Percentiles rank a stretch among this genome's conserved stretches.
phyloP scores from a whole-genome alignment of 805 yeast genomes.

The Ogataea thermomethanolica region DNA sequence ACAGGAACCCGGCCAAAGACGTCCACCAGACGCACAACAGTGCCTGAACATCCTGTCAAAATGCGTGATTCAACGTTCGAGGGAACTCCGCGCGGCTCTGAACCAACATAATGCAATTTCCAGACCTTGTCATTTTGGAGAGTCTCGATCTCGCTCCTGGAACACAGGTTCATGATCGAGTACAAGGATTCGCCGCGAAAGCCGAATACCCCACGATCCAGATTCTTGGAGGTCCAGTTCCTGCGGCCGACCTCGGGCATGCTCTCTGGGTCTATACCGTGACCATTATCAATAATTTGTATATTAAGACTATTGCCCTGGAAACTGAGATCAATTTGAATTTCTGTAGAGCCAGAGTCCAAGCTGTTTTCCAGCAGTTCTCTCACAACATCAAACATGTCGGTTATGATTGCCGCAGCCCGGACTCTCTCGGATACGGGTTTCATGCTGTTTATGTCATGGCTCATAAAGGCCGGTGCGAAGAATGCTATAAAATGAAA shows the following conservation, averaged over 20 bases:
- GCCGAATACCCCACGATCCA: conserved; percentile 47
- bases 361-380: conserved; percentile 54
- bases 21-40: conserved; percentile 36
- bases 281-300: conserved; percentile 65
- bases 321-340: conserved; percentile 27
- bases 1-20: conserved; percentile 45
- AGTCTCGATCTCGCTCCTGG: conserved; percentile 47
- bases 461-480: conserved; percentile 1
- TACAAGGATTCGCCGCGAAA: conserved; percentile 71
- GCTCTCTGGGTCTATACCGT: conserved; percentile 55
- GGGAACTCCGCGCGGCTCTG: conserved; percentile 1
- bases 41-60: conserved; percentile 30
- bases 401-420: neutral
- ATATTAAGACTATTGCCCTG: conserved; percentile 31
- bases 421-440: neutral
- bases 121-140: conserved; percentile 34
- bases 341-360: conserved; percentile 46
- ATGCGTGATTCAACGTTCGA: neutral
- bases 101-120: conserved; percentile 21
- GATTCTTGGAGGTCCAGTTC: conserved; percentile 55
- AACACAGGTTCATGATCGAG: conserved; percentile 45
- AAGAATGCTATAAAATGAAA: neutral
- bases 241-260: conserved; percentile 44
- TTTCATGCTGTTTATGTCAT: neutral
- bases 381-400: conserved; percentile 36